Evolutionary conservation across 768 basidiomycete genomes (phyloP), one percentile per base, ranked within the genome.

Genomic region (Pisolithus albus): DNA sequence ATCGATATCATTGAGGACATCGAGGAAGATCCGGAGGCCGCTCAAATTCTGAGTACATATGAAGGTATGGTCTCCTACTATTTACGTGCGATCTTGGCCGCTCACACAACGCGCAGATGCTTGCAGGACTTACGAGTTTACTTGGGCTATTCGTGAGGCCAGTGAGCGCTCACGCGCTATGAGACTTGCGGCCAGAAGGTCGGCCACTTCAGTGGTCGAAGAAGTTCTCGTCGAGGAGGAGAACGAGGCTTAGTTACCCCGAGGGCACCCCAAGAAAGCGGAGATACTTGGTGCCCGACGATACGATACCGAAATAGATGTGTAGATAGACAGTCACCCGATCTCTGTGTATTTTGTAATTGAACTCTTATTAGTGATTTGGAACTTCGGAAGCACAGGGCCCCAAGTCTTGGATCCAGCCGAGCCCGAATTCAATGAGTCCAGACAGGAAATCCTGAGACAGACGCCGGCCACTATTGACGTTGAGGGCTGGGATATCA

Each of bases 1-100:
- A 88, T 95, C 56, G 92, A 94, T 67, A 75, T 85, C 56, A 83
- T 93, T 52, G 92, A 94, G 69, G 87, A 88, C 59, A 90, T 92
- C 49, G 90, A 92, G 69, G 86, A 88, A 64, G 86, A 91, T 56
- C 81, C 88, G 3, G 88, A 91, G 47, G 81, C 80, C 5, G 77
- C 84, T 18, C 80, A 83, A 61, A 92, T 95, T 63, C 75, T 96
- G 50, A 86, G 83, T 61, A 79, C 82, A 10, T 95, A 86, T 69
- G 89, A 91, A 69, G 93, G 92, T 85, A 58, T 58, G 19, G n/a
- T 16, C 32, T 39, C 37, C 47, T 4, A 24, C 47, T 24, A 19
- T 15, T 21, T 26, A 24, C 4, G 23, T 37, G 34, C 10, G 45
- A 9, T 26, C 32, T 18, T 48, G 26, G 49, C 15, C 37, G 43